Evolutionary conservation across 1,139 yeast genomes (phyloP), one percentile per base, ranked within the genome.

Genomic region (Scheffersomyces lignicola): DNA sequence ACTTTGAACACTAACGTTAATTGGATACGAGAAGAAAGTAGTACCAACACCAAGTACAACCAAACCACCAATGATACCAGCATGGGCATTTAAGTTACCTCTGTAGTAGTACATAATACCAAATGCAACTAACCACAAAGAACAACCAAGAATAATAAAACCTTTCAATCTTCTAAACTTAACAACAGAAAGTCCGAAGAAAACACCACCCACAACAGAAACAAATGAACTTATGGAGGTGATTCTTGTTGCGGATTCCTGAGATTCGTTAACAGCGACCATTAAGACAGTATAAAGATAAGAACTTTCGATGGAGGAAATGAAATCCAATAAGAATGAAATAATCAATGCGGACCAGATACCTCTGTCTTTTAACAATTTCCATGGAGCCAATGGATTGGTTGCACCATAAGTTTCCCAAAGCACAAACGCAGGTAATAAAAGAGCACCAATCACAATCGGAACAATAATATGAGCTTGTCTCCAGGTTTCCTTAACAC

Each of bases 31-130:
- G 47, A 65, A 62, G 50, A 65, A 64, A 10, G 60, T 57, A 16
- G 67, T 60, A 42, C 70, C 71, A 31, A 64, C 51, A 36, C 72
- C 72, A 44, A 63, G 36, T 18, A 65, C 43, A 33, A 56, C 48
- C 34, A 54, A 43, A 32, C 60, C 68, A 18, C 62, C 70, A 44
- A 64, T 60, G 30, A 64, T 56, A 45, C 71, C 72, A 14, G 54
- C 40, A 24, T 51, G 52, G 3, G 68, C 56, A 34, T 36, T 34
- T 20, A 47, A 45, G 25, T 59, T 57, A 16, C 63, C 56, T 54
- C 72, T 56, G 45, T 39, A 66, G 40, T 62, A 61, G 34, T 51
- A 50, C 44, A 64, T 48, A 15, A 66, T 38, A 29, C 72, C 72
- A 42, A 60, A 50, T 23, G 68, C 57, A 27, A 65, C 51, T 43